Conservation (phyloP, 1,139 yeast species). For the Geotrichum reessii region DNA sequence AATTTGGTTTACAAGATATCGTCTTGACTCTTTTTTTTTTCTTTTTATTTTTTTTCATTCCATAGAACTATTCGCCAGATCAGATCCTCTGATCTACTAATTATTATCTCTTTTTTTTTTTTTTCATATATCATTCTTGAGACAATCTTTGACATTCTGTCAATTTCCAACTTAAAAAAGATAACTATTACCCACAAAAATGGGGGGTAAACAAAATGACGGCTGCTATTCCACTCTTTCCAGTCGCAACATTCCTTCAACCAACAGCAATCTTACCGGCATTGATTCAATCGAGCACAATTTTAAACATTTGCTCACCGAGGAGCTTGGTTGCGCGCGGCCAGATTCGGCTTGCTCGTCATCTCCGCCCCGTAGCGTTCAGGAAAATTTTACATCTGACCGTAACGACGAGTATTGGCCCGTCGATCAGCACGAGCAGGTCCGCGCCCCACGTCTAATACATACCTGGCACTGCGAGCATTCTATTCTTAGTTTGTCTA, state of each 20-base stretch:
- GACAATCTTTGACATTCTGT: background rate
- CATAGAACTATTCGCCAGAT: too few relatives aligned
- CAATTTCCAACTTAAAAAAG: background rate
- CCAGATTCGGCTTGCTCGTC: background rate
- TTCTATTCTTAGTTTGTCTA: slow-evolving; percentile 72
- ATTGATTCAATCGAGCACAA: background rate
- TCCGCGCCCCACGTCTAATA: background rate
- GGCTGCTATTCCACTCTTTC: slow-evolving; percentile 2
- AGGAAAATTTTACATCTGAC: background rate
- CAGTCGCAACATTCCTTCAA: background rate
- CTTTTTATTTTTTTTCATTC: background rate
- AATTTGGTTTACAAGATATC: background rate
- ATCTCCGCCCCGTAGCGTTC: background rate
- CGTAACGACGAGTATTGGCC: slow-evolving; percentile 13
- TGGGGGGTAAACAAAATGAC: background rate
- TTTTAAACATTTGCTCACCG: background rate
- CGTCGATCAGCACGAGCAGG: background rate
- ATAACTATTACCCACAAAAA: background rate
- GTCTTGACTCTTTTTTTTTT: background rate
- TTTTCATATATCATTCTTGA: background rate
- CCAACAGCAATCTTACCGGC: background rate
- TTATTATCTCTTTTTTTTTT: too few relatives aligned
- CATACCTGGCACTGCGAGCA: slow-evolving; percentile 75
- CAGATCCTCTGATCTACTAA: too few relatives aligned
- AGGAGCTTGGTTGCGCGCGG: slow-evolving; percentile 10